Base-by-base conservation (phyloP, 2,329 filamentous ascomycete species). In the Fonsecaea pedrosoi region DNA sequence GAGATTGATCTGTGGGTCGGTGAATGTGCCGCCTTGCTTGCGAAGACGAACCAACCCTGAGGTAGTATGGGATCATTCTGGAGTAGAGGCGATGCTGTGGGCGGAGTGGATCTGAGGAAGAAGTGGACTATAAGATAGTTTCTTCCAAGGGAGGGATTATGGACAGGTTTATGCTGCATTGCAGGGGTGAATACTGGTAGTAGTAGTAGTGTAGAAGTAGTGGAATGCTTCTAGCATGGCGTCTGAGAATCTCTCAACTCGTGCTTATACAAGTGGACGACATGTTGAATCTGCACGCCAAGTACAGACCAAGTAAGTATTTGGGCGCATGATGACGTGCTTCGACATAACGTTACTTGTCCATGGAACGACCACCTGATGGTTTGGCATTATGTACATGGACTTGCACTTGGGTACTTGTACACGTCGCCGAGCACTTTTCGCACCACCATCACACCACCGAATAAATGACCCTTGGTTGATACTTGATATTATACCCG, bases 11-110 rank as follows among this genome's bases (percentile, higher is more conserved):
- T 37, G n/a, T 53, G 54, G 58, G 60, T 69, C 37, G 25, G 60
- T 12, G 63, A 69, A 25, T 70, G 69, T 61, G 69, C 69, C 3
- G 58, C 53, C 37, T 54, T 59, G 8, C 66, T 70, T 35, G 69
- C 64, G 18, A 65, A 64, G 50, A 56, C 37, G 18, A 42, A 34
- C 18, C 21, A 45, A 35, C 4, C 21, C 6, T 25, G 45, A 50
- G 45, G 25, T 9, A 13, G 6, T 9, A 12, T 21, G 3, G 40
- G 15, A 50, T 25, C 18, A 10, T 21, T 50, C 8, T 12, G 3
- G 1, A 45, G 15, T 25, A 25, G 25, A 25, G 25, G 25, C 25
- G 25, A 25, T 25, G 25, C 25, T 25, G 25, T 25, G 25, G 25
- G 25, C 25, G 25, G 25, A 25, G 3, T 25, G 15, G 40, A 45